A percentile compares a stretch with the other conserved stretches of the same genome.
Conservation (phyloP, 176 grass and related monocot species). For the Oryza officinalis region DNA sequence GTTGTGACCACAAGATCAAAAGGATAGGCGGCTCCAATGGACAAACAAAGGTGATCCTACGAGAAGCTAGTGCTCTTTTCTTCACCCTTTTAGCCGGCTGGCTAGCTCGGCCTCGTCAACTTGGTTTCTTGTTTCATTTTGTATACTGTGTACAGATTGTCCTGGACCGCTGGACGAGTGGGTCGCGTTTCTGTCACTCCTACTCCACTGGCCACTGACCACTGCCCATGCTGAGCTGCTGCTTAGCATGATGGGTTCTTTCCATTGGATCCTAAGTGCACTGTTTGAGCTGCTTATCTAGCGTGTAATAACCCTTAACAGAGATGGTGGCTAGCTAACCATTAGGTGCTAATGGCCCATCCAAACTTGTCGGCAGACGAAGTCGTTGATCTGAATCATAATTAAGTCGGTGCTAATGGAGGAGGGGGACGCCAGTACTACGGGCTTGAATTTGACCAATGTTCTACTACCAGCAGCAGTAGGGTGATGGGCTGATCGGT, state of each 20-base stretch:
- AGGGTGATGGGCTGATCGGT: neutral
- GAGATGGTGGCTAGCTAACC: neutral
- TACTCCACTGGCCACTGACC: neutral
- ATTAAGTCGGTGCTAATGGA: neutral
- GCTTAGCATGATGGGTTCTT: neutral
- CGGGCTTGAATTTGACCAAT: neutral
- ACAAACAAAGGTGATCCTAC: neutral
- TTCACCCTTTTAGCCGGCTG: neutral
- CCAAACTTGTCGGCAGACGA: neutral
- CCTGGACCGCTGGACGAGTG: neutral
- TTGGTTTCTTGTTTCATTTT: conserved; percentile 15
- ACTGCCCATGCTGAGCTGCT: conserved; percentile 12
- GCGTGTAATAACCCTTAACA: neutral
- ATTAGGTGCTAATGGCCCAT: conserved; percentile 3
- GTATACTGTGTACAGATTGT: conserved; percentile 3
- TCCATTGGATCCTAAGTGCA: neutral
- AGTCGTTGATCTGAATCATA: neutral
- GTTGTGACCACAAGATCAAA: neutral
- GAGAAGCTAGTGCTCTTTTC: neutral
- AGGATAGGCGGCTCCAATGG: neutral
- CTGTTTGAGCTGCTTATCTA: neutral
- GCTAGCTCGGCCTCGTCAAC: neutral
- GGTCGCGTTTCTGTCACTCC: conserved; percentile 6
- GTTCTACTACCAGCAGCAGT: neutral
- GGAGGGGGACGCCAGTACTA: neutral